Percentiles rank a stretch among this genome's conserved stretches.
Conservation (phyloP, 2,329 filamentous ascomycete genomes). For the Harringtonia aguacate region DNA sequence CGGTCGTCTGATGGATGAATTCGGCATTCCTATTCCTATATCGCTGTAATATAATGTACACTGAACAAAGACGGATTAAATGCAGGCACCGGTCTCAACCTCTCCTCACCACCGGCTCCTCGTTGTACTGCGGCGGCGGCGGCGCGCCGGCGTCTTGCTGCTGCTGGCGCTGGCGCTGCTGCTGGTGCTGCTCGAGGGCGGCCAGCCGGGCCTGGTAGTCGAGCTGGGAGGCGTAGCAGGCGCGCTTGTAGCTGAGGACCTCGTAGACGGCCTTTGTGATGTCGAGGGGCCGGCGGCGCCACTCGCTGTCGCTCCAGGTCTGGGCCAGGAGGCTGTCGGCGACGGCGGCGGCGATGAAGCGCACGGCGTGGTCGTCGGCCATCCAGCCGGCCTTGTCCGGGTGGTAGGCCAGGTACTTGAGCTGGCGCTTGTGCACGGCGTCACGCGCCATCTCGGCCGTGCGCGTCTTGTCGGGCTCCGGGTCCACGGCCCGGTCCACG, state of each 20-base stretch:
- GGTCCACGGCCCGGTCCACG: conserved; percentile 10
- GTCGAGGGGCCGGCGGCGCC: conserved; percentile 19
- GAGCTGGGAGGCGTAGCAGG: conserved; percentile 5
- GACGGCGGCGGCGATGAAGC: conserved; percentile 26
- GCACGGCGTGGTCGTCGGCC: conserved; percentile 25
- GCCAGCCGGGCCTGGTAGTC: conserved; percentile 4
- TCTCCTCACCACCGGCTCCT: too few species aligned
- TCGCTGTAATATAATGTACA: too few species aligned
- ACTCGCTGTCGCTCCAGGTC: conserved; percentile 21
- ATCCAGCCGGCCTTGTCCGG: conserved; percentile 25
- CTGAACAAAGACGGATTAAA: too few species aligned
- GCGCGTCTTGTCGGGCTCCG: conserved; percentile 23
- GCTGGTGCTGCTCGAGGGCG: conserved; percentile 12
- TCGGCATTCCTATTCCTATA: too few species aligned
- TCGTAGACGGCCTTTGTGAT: conserved; percentile 25
- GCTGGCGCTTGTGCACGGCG: conserved; percentile 18
- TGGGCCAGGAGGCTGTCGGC: conserved; percentile 22
- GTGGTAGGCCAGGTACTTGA: conserved; percentile 23
- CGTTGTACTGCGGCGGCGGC: background rate
- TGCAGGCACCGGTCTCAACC: too few species aligned
- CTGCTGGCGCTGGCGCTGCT: too few species aligned
- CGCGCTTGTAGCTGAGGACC: conserved; percentile 23
- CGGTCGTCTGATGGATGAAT: too few species aligned
- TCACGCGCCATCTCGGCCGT: conserved; percentile 20
- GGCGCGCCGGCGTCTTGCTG: too few species aligned